Evolutionary conservation across 495 filamentous ascomycete species (phyloP).

Genomic region (Penicillium canescens): DNA sequence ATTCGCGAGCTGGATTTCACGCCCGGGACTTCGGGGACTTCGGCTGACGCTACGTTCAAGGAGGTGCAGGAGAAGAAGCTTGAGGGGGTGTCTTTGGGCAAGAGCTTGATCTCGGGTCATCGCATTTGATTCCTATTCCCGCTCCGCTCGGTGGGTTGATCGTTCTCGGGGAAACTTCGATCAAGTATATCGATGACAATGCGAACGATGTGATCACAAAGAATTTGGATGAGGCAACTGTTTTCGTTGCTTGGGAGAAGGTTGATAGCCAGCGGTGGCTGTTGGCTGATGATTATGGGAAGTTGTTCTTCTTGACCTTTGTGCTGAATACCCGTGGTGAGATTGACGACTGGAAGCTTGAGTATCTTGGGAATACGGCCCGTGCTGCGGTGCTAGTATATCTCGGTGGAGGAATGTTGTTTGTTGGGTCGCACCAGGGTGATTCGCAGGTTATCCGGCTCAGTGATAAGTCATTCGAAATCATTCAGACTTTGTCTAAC

Average conservation of each 20-base stretch:
- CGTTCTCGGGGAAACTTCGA: constrained; percentile 79
- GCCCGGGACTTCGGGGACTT: constrained; percentile 43
- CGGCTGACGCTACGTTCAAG: constrained; percentile 52
- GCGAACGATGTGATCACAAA: constrained; percentile 61
- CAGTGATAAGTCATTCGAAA: constrained; percentile 51
- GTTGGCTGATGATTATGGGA: constrained; percentile 87
- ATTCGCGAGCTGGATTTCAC: constrained; percentile 56
- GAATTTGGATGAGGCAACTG: constrained; percentile 66
- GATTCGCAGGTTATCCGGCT: constrained; percentile 84
- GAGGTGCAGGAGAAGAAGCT: constrained; percentile 40
- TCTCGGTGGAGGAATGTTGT: constrained; percentile 71
- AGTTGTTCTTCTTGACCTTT: constrained; percentile 76
- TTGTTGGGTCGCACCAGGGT: constrained; percentile 88
- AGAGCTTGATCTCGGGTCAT: constrained; percentile 71
- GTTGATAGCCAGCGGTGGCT: constrained; percentile 79
- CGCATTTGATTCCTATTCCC: constrained; percentile 81
- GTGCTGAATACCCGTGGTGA: constrained; percentile 60
- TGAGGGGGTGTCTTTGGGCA: constrained; percentile 42
- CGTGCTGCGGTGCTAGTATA: constrained; percentile 77
- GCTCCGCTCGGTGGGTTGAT: constrained; percentile 69
- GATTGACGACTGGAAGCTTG: constrained; percentile 66
- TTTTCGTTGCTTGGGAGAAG: constrained; percentile 86
- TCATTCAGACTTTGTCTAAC: constrained; percentile 78
- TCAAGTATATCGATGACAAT: constrained; percentile 78
- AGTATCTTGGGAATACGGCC: constrained; percentile 68